Evolutionary conservation across 2,329 filamentous ascomycete genomes (phyloP), one percentile per base, ranked within the genome.

Genomic region (Pseudogymnoascus sp.): DNA sequence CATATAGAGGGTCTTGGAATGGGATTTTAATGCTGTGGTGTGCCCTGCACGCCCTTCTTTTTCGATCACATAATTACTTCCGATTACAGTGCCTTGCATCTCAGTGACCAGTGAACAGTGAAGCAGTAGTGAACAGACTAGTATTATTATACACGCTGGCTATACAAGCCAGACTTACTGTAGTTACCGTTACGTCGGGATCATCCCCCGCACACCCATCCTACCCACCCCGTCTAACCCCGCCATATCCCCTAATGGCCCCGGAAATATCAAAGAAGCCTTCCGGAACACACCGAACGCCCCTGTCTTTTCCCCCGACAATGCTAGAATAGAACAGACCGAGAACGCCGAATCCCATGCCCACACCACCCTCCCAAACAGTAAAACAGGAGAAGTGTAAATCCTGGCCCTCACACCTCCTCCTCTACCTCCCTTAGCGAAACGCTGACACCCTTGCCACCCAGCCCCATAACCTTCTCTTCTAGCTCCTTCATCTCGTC

Each of bases 391-490:
- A 21, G 21, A 21, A 21, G 21, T 21, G 3, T 21, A 21, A 21
- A 21, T 21, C 21, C 21, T 3, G 21, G 2, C n/a, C 31, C 31
- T 25, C 58, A 35, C 29, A 59, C n/a, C 10, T 25, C 58, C 58
- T 17, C 63, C 15, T 64, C 59, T 33, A 62, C 59, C 44, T 42
- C 21, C 48, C 21, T 36, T 27, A 8, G 66, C 62, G n/a, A 65
- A 63, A 4, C 62, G 15, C 31, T 55, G 25, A 72, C 70, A 59
- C 85, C 82, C 72, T 88, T 90, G 25, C 88, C 89, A 29, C 86
- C 92, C 72, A 96, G 80, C 27, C 82, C 81, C 73, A 84, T 85
- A 65, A 97, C 81, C 73, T 86, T 94, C 62, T 83, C 82, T 6
- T 85, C 81, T 65, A 97, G 78, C 63, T 84, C 83, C 66, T 87